These are phyloP conservation scores for Candida buenavistaensis DNA, from an alignment of 1,139 yeast species.

Conservation along the genomic window DNA sequence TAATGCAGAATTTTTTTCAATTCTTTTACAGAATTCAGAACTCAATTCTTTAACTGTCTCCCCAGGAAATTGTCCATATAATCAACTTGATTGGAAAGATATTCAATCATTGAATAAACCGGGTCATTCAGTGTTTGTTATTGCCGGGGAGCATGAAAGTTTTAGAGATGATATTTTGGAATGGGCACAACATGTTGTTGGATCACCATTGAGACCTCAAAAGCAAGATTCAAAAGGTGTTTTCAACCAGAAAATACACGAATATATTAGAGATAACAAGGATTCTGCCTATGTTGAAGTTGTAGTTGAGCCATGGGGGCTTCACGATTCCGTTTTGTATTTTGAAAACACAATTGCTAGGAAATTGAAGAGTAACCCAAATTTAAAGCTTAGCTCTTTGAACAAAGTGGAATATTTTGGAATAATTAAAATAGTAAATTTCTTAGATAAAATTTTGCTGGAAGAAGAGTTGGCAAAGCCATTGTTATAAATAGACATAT, in stretches of 20 bases:
- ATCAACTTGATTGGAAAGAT: constrained; percentile 32
- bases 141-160: constrained; percentile 45
- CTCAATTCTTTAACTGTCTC: too few species aligned
- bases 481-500: not conserved
- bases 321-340: constrained; percentile 40
- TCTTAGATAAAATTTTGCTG: constrained; percentile 25
- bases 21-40: too few species aligned
- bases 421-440: constrained; percentile 25
- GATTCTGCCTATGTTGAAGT: constrained; percentile 19
- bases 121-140: constrained; percentile 27
- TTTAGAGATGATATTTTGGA: constrained; percentile 43
- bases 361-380: constrained; percentile 13
- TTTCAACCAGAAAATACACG: constrained; percentile 20
- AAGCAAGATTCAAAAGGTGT: constrained; percentile 28
- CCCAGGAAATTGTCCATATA: too few species aligned
- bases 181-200: constrained; percentile 37
- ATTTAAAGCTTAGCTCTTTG: constrained; percentile 14
- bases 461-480: not conserved
- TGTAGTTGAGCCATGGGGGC: constrained; percentile 45
- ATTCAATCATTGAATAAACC: constrained; percentile 33
- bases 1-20: too few species aligned
- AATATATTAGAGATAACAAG: constrained; percentile 16
- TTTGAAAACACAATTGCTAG: constrained; percentile 28
- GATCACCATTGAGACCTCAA: constrained; percentile 23
- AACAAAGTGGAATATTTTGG: constrained; percentile 28